Conservation (phyloP, 2,329 filamentous ascomycete genomes). For the Diaporthe longicolla region DNA sequence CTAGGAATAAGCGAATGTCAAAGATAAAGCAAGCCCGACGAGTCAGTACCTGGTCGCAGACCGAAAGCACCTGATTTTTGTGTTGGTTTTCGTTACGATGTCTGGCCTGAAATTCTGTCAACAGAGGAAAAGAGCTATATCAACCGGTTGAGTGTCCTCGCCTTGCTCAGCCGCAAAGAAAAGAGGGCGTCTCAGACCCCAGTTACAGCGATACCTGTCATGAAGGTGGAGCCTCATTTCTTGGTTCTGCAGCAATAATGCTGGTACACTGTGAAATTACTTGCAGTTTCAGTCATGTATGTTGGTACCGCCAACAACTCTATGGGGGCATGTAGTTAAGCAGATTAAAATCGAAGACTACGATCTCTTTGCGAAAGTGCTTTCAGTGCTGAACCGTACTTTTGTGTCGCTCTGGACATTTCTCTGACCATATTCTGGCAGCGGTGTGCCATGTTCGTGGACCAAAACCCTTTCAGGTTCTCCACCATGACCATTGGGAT, state of each 20-base stretch:
- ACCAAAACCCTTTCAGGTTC: background rate
- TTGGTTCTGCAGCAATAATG: background rate
- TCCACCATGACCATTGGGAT: background rate
- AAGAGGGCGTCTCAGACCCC: background rate
- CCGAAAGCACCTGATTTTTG: background rate
- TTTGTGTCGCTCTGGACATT: background rate
- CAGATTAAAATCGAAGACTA: background rate
- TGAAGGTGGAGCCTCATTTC: conserved; percentile 24
- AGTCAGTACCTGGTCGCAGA: background rate
- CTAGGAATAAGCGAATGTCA: background rate
- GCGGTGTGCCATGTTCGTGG: background rate
- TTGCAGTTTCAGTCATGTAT: conserved; percentile 3
- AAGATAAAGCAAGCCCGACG: background rate
- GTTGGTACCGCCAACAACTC: background rate
- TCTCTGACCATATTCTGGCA: background rate
- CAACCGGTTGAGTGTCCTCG: background rate
- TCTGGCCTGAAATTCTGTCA: conserved; percentile 5
- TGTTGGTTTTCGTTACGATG: background rate
- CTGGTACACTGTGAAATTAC: conserved; percentile 3
- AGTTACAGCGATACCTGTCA: background rate
- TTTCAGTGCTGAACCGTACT: conserved; percentile 4
- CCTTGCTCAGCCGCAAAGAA: background rate
- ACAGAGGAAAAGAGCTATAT: background rate
- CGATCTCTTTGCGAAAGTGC: background rate
- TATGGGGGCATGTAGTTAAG: background rate